Percentiles rank a stretch among this genome's conserved stretches.
Conservation (phyloP, 2,329 filamentous ascomycete species). For the Byssothecium circinans region DNA sequence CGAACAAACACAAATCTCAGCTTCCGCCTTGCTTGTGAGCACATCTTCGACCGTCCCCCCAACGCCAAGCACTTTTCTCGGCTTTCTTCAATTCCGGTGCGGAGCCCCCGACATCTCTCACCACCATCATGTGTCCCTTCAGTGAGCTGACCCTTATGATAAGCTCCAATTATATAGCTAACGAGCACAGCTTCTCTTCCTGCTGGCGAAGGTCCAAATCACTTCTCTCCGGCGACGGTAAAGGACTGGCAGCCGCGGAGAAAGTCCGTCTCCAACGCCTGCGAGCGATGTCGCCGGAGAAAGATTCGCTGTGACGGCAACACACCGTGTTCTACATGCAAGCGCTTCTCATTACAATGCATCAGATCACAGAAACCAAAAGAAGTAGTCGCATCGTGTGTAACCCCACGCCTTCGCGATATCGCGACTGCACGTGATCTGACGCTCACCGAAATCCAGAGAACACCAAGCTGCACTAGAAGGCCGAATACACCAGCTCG, state of each 20-base stretch:
- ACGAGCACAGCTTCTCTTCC: conserved; percentile 31
- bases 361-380: conserved; percentile 40
- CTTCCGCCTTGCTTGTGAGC: conserved; percentile 27
- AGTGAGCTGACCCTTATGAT: conserved; percentile 29
- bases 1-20: conserved; percentile 41
- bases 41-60: conserved; percentile 23
- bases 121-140: conserved; percentile 39
- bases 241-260: conserved; percentile 40
- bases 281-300: conserved; percentile 39
- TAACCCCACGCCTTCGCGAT: conserved; percentile 11
- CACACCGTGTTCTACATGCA: conserved; percentile 41
- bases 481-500: conserved; percentile 42
- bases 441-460: conserved; percentile 21
- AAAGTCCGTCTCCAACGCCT: conserved; percentile 44
- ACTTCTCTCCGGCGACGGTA: conserved; percentile 35
- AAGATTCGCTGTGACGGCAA: conserved; percentile 44
- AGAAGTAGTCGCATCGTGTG: conserved; percentile 42
- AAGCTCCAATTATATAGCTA: conserved; percentile 11
- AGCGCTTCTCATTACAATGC: conserved; percentile 42
- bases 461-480: conserved; percentile 42
- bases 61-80: conserved; percentile 23
- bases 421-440: conserved; percentile 26
- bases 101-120: conserved; percentile 22
- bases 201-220: conserved; percentile 30
- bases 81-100: conserved; percentile 32